A percentile compares a stretch with the other conserved stretches of the same genome.
These are phyloP conservation scores for Epichloe elymi DNA, from an alignment of 2,329 filamentous ascomycete genomes.

Conservation along the genomic window DNA sequence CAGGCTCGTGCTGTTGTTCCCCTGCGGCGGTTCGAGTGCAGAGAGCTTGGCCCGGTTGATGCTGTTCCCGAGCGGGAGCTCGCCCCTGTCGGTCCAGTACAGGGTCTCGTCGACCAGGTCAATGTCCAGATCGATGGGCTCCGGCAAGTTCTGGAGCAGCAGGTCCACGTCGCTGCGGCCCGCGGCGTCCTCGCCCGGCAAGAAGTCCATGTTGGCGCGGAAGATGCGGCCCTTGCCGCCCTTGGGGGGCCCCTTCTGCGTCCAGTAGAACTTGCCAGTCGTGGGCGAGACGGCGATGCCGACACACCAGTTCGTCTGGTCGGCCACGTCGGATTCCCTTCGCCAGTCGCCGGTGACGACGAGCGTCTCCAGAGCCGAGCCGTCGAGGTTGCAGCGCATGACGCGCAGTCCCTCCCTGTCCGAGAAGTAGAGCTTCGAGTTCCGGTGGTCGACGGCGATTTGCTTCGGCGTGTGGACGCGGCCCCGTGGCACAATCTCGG, in stretches of 20 bases:
- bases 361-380: slow-evolving; percentile 25
- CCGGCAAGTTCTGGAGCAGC: slow-evolving; percentile 32
- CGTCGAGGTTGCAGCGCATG: slow-evolving; percentile 26
- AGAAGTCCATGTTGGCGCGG: slow-evolving; percentile 27
- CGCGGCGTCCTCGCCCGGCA: slow-evolving; percentile 21
- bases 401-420: slow-evolving; percentile 32
- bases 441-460: slow-evolving; percentile 18
- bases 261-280: slow-evolving; percentile 41
- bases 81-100: slow-evolving; percentile 50
- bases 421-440: slow-evolving; percentile 25
- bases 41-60: slow-evolving; percentile 26
- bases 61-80: slow-evolving; percentile 39
- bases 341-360: slow-evolving; percentile 20
- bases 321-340: slow-evolving; percentile 13
- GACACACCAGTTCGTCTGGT: slow-evolving; percentile 36
- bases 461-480: slow-evolving; percentile 36
- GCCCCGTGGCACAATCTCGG: slow-evolving; percentile 29
- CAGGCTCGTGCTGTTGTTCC: neutral
- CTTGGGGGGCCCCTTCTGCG: slow-evolving; percentile 44
- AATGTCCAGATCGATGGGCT: slow-evolving; percentile 45
- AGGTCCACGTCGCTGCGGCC: slow-evolving; percentile 27
- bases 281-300: slow-evolving; percentile 35
- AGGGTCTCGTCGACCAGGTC: slow-evolving; percentile 30
- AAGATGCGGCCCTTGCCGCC: slow-evolving; percentile 38
- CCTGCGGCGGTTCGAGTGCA: neutral